Evolutionary conservation across 257 asterid species (phyloP).

Genomic region (Jacaranda copaia): DNA sequence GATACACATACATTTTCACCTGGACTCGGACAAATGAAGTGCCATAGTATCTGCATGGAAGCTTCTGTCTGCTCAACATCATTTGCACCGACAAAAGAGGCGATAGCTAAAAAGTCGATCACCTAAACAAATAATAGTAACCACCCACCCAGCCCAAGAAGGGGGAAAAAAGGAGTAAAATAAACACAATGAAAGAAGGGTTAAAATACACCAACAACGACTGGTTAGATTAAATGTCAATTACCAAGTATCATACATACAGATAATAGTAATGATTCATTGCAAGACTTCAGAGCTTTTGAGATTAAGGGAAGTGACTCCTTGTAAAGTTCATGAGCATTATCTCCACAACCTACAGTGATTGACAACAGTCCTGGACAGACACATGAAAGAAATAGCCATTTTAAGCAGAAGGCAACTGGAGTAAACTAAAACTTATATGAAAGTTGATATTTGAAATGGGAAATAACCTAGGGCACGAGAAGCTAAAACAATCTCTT

Average conservation of each 20-base stretch:
- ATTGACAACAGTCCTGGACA: slow-evolving; percentile 45
- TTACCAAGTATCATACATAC: slow-evolving; percentile 35
- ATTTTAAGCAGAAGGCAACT: slow-evolving; percentile 12
- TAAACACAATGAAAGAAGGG: background rate
- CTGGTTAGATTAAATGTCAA: background rate
- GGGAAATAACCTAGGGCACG: slow-evolving; percentile 42
- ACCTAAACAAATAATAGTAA: slow-evolving; percentile 29
- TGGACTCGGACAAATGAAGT: slow-evolving; percentile 29
- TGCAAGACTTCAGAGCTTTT: slow-evolving; percentile 38
- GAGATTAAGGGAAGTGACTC: slow-evolving; percentile 40
- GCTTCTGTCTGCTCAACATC: slow-evolving; percentile 42
- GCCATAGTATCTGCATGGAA: slow-evolving; percentile 48
- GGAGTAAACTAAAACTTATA: background rate
- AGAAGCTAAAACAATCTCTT: slow-evolving; percentile 48
- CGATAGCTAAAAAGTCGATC: slow-evolving; percentile 42
- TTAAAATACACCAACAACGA: background rate
- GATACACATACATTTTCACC: slow-evolving; percentile 35
- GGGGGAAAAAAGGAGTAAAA: background rate
- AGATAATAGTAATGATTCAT: slow-evolving; percentile 33
- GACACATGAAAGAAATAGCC: background rate
- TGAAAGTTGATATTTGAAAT: background rate
- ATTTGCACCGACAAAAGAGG: slow-evolving; percentile 45
- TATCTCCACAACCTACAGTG: slow-evolving; percentile 47
- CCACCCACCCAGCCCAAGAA: background rate
- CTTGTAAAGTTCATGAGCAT: slow-evolving; percentile 44